These are phyloP conservation scores for Aphanocladium album DNA, from an alignment of 2,329 filamentous ascomycete species.

Conservation along the genomic window DNA sequence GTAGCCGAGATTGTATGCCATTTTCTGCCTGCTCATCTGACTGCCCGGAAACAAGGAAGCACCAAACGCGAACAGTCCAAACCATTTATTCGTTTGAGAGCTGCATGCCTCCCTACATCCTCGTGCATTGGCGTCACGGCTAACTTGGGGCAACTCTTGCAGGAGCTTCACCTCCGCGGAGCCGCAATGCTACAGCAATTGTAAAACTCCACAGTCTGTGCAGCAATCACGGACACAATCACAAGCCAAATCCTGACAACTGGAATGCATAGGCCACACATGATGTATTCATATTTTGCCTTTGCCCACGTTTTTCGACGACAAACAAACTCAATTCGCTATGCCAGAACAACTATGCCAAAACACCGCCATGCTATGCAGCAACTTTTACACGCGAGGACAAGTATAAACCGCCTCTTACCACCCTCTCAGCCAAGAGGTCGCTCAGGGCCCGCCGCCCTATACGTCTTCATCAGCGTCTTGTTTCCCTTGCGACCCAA, in stretches of 20 bases:
- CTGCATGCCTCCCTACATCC: neutral
- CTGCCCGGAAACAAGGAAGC: neutral
- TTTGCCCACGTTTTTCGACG: too few species aligned
- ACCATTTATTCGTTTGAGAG: too few species aligned
- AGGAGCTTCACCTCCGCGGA: neutral
- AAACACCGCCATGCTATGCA: neutral
- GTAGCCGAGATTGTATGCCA: neutral
- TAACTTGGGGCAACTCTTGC: neutral
- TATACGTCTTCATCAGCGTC: slow-evolving; percentile 7
- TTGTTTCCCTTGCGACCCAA: slow-evolving; percentile 11
- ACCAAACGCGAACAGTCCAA: too few species aligned
- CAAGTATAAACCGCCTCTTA: neutral
- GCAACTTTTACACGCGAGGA: neutral
- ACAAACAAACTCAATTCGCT: neutral
- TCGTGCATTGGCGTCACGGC: neutral
- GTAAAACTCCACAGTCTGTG: neutral
- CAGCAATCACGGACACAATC: neutral
- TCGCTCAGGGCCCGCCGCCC: neutral
- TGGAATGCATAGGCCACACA: neutral
- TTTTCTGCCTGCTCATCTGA: neutral
- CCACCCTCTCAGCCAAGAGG: neutral
- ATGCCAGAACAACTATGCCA: neutral
- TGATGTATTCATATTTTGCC: too few species aligned
- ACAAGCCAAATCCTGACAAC: neutral
- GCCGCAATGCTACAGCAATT: neutral